phyloP scores from a whole-genome alignment of 1,284 basidiomycete genomes.

The Cryptococcus hybrid region DNA sequence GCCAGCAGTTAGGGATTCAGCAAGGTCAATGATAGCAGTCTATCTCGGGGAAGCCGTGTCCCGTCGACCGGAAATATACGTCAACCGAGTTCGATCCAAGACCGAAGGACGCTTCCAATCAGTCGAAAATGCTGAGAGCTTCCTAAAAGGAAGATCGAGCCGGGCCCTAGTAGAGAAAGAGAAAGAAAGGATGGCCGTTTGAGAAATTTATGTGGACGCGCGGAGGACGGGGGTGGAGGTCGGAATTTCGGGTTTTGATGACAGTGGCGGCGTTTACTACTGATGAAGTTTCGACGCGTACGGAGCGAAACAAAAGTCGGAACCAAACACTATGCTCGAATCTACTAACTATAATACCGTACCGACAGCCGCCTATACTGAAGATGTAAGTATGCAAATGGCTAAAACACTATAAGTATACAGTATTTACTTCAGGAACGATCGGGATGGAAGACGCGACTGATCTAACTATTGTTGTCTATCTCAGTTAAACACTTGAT shows the following conservation, averaged over 20 bases:
- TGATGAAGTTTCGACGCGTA: no score
- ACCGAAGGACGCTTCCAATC: conserved; percentile 37
- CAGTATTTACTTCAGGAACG: no score
- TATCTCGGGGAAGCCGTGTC: conserved; percentile 38
- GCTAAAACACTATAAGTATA: no score
- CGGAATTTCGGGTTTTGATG: not conserved
- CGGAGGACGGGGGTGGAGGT: not conserved
- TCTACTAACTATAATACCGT: no score
- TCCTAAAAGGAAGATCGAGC: conserved; percentile 17
- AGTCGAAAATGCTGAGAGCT: conserved; percentile 33
- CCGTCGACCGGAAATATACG: conserved; percentile 48
- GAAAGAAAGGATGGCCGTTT: conserved; percentile 2
- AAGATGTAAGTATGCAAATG: no score
- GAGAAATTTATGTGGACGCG: conserved; percentile 8
- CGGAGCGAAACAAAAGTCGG: no score
- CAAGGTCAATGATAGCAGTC: conserved; percentile 8
- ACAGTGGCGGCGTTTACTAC: not conserved
- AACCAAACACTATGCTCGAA: no score
- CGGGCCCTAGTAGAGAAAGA: conserved; percentile 32
- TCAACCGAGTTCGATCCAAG: conserved; percentile 20
- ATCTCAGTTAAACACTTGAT: no score
- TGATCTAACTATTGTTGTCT: no score
- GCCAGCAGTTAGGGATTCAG: conserved; percentile 10
- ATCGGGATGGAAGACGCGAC: no score
- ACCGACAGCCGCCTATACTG: no score